These are phyloP conservation scores for Tetrahymena thermophila DNA, from an alignment of 73 alveolate genomes.

Conservation along the genomic window DNA sequence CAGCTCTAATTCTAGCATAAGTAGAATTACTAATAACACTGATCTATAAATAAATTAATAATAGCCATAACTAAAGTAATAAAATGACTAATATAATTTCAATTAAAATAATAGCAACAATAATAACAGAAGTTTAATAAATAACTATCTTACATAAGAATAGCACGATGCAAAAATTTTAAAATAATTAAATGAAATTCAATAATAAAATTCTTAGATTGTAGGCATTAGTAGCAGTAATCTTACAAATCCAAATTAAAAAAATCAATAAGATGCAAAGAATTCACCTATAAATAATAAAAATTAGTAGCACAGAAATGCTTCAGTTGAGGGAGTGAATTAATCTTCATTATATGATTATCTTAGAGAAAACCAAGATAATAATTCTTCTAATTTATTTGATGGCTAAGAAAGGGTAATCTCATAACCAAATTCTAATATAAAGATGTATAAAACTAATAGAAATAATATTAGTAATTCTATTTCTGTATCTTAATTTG, in stretches of 20 bases:
- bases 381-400: background rate
- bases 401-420: background rate
- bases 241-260: background rate
- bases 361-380: background rate
- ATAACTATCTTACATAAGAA: background rate
- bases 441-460: background rate
- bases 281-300: background rate
- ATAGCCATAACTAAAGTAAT: background rate
- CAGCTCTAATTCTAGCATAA: background rate
- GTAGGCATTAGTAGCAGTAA: background rate
- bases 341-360: background rate
- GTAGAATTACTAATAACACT: background rate
- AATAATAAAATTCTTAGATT: background rate
- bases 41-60: background rate
- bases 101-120: background rate
- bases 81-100: background rate
- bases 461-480: background rate
- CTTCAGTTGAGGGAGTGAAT: background rate
- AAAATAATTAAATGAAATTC: background rate
- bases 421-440: background rate
- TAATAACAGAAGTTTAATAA: background rate
- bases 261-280: background rate
- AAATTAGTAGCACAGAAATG: background rate
- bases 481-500: background rate
- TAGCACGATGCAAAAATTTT: background rate